These are phyloP conservation scores for Cladosporium sp. DNA, from an alignment of 2,329 filamentous ascomycete genomes.

Conservation along the genomic window DNA sequence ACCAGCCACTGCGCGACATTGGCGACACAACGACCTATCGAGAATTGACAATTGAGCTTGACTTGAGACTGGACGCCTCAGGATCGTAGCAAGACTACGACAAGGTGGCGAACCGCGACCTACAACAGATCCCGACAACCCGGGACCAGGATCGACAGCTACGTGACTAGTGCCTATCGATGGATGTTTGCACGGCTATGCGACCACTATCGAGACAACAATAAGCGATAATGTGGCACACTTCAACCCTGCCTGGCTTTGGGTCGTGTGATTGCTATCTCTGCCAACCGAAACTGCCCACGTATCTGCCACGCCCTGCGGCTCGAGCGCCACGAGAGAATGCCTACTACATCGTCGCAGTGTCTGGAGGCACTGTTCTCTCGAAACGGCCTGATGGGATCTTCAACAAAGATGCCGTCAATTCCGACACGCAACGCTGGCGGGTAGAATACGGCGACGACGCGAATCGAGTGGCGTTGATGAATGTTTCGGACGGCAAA, in stretches of 20 bases:
- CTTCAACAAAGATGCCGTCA: neutral
- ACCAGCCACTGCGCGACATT: neutral
- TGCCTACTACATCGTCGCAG: constrained; percentile 12
- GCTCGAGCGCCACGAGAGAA: neutral
- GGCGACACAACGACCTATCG: neutral
- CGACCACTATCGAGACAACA: neutral
- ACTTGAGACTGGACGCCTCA: neutral
- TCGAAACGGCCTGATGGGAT: constrained; percentile 1
- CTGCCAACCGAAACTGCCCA: neutral
- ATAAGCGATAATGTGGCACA: constrained; percentile 1
- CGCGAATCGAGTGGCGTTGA: neutral
- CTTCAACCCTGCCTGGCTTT: neutral
- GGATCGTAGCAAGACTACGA: neutral
- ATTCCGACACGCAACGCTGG: constrained; percentile 12
- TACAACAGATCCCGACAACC: neutral
- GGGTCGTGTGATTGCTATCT: neutral
- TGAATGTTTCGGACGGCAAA: constrained; percentile 8
- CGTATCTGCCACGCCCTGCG: constrained; percentile 9
- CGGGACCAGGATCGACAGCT: neutral
- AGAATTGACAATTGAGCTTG: neutral
- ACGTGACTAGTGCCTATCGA: neutral
- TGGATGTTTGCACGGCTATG: neutral
- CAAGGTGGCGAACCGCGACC: neutral
- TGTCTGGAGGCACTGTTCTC: constrained; percentile 3
- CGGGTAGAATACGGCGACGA: constrained; percentile 6